Base-by-base conservation (phyloP, 495 filamentous ascomycete species). In the Penicillium argentinense region DNA sequence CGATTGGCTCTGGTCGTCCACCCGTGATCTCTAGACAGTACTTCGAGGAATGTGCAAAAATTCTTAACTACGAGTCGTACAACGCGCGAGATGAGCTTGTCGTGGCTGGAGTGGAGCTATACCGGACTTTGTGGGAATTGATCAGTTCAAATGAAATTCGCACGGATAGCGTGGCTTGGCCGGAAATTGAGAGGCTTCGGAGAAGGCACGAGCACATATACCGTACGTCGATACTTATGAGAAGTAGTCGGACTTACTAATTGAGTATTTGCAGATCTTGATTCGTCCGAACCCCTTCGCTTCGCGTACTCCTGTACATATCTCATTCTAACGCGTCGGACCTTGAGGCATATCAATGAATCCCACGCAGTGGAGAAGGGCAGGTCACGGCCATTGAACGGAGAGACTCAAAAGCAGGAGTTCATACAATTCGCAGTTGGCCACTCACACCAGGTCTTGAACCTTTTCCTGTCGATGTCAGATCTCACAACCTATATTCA, bases 251-350 rank as follows among this genome's bases (percentile, higher is more conserved):
- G 2, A 29, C 13, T 47, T 33, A 5, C 1, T 23, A 9, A 34
- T 26, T 3, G 14, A 33, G 5, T 18, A 1, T 7, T 14, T 37
- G 6, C 17, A 55, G 53, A 56, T n/a, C 53, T 56, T 17, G 53
- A 56, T 18, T 56, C 53, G 4, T 56, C 53, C 1, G 53, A 56
- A 17, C 53, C 53, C 0, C 36, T 56, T 22, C 47, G 53, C 2
- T 56, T 56, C 25, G 53, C 53, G 9, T 56, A 56, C 37, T 56
- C 44, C 5, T 51, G 53, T 18, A 21, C 53, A 9, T 51, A 45
- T 34, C 24, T 56, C 19, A 56, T 56, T n/a, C 44, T 56, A 3
- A 44, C 53, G 5, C 53, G 48, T 19, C 44, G 48, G 6, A 48
- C 53, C 17, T 16, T 56, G 2, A 39, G 47, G 9, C 48, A 52